Conservation (phyloP, 495 filamentous ascomycete genomes). For the Xylaria flabelliformis region DNA sequence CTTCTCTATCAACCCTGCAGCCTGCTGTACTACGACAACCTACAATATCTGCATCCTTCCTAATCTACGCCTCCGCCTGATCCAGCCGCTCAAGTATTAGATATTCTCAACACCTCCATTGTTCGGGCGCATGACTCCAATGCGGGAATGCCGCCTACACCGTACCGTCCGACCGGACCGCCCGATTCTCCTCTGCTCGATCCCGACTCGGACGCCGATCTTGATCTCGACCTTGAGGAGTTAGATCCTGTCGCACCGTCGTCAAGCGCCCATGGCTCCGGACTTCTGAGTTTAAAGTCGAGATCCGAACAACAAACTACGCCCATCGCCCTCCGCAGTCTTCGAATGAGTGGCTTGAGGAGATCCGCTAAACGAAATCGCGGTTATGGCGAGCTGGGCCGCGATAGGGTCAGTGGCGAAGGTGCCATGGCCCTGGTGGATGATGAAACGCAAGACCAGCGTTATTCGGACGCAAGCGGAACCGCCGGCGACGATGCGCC, state of each 20-base stretch:
- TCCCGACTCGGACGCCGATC: conserved; percentile 72
- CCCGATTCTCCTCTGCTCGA: conserved; percentile 60
- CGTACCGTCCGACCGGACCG: conserved; percentile 54
- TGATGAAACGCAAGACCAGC: conserved; percentile 53
- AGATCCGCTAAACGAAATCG: conserved; percentile 54
- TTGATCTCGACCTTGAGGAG: conserved; percentile 69
- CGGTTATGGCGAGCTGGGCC: conserved; percentile 66
- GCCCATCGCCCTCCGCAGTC: conserved; percentile 72
- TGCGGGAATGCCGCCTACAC: conserved; percentile 61
- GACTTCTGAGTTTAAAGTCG: conserved; percentile 51
- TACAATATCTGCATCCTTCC: neutral
- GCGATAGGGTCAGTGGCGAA: conserved; percentile 59
- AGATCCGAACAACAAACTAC: conserved; percentile 56
- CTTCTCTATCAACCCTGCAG: conserved; percentile 7
- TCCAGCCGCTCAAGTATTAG: neutral
- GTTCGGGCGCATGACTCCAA: conserved; percentile 43
- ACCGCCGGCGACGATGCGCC: conserved; percentile 70
- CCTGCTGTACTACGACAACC: neutral
- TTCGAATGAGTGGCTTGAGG: conserved; percentile 67
- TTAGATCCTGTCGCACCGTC: conserved; percentile 64
- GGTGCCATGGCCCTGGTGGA: conserved; percentile 64
- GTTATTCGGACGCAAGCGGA: conserved; percentile 59
- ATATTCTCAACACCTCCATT: conserved; percentile 24
- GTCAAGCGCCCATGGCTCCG: conserved; percentile 37
- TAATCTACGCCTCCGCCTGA: neutral